A percentile compares a stretch with the other conserved stretches of the same genome.
Conservation (phyloP, 2,329 filamentous ascomycete genomes). For the Aspergillus thermomutatus region DNA sequence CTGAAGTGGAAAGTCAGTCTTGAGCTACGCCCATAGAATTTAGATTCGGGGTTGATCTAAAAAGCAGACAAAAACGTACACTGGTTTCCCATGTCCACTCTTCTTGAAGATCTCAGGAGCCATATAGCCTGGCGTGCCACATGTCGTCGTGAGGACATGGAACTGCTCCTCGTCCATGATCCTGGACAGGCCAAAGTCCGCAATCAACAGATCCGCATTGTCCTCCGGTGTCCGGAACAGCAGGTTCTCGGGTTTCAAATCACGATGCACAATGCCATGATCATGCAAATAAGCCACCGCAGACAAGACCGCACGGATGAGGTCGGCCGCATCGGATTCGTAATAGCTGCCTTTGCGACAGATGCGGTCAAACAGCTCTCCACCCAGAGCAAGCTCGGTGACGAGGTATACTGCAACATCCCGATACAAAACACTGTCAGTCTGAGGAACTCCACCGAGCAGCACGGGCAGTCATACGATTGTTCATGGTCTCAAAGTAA, state of each 20-base stretch:
- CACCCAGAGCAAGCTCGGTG: conserved; percentile 91
- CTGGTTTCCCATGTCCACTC: conserved; percentile 93
- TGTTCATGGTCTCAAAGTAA: conserved; percentile 99
- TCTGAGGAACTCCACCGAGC: neutral
- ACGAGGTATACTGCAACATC: conserved; percentile 74
- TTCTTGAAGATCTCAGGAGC: conserved; percentile 99
- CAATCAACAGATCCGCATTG: conserved; percentile 93
- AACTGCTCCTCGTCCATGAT: conserved; percentile 99
- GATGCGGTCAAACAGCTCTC: conserved; percentile 96
- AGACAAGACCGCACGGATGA: conserved; percentile 90
- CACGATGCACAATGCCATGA: conserved; percentile 96
- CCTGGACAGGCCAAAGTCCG: conserved; percentile 89
- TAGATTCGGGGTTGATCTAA: neutral
- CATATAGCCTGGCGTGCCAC: conserved; percentile 98
- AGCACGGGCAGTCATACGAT: conserved; percentile 53
- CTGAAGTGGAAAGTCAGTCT: conserved; percentile 31
- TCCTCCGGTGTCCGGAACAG: conserved; percentile 96
- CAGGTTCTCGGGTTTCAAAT: conserved; percentile 95
- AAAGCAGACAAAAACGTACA: conserved; percentile 49
- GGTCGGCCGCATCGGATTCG: conserved; percentile 91
- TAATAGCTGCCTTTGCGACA: conserved; percentile 98
- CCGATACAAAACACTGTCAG: neutral
- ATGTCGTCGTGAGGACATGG: conserved; percentile 95
- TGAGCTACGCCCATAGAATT: neutral
- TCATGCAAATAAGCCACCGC: conserved; percentile 99